These are phyloP conservation scores for Linnemannia hyalina DNA, from an alignment of 192 early-diverging fungal genomes.

Conservation along the genomic window DNA sequence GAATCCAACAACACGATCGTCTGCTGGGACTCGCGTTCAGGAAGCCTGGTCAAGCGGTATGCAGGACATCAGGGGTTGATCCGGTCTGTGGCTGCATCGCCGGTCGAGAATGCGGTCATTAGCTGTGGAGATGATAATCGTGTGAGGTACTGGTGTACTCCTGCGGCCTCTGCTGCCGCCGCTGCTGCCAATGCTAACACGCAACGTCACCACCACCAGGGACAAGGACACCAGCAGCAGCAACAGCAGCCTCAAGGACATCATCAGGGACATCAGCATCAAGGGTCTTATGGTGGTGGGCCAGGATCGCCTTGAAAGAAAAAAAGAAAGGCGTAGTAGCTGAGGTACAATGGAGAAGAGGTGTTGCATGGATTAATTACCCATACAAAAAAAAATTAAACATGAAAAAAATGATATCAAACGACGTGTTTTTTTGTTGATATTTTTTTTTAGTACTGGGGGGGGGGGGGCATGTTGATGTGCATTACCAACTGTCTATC, in stretches of 20 bases:
- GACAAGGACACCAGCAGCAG: neutral
- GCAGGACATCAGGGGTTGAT: slow-evolving; percentile 66
- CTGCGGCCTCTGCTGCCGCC: neutral
- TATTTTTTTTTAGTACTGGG: neutral
- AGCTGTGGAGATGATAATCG: slow-evolving; percentile 64
- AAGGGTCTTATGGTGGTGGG: neutral
- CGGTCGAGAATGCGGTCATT: slow-evolving; percentile 70
- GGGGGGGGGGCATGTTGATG: neutral
- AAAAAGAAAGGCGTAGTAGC: too few species aligned
- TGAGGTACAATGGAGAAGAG: too few species aligned
- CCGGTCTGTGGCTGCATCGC: slow-evolving; percentile 72
- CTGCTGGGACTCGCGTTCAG: slow-evolving; percentile 81
- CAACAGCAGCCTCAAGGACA: neutral
- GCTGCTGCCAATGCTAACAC: neutral
- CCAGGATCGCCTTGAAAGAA: neutral
- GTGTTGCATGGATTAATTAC: neutral
- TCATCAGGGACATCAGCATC: neutral
- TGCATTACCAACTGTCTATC: neutral
- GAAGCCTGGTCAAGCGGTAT: slow-evolving; percentile 65
- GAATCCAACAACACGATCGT: slow-evolving; percentile 72
- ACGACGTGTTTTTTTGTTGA: neutral
- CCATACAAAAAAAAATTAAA: neutral
- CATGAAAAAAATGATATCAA: neutral
- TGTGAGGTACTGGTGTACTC: slow-evolving; percentile 38
- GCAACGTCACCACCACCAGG: neutral